Evolutionary conservation across 2,329 filamentous ascomycete species (phyloP).

Genomic region (Neurospora sp.): DNA sequence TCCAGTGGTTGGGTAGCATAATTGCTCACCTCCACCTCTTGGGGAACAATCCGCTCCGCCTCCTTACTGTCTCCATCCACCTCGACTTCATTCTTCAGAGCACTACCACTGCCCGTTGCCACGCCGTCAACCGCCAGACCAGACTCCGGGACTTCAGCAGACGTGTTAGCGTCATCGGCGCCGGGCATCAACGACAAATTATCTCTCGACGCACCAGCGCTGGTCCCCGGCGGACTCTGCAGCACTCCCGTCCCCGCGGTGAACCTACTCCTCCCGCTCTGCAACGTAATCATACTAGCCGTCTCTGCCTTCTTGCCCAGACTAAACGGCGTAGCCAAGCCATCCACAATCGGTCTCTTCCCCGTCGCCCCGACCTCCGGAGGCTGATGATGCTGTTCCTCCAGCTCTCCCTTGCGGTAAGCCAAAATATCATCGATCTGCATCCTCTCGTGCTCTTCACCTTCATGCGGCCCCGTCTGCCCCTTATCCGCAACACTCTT

Average conservation of each 20-base stretch:
- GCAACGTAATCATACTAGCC: constrained; percentile 61
- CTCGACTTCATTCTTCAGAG: not conserved
- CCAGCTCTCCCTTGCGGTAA: not conserved
- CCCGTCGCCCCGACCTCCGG: constrained; percentile 43
- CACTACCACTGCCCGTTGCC: too few species aligned
- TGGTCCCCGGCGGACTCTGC: not conserved
- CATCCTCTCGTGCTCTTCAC: constrained; percentile 1
- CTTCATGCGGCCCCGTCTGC: constrained; percentile 7
- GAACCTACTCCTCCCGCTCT: constrained; percentile 23
- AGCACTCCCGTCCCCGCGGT: constrained; percentile 24
- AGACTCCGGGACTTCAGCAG: not conserved
- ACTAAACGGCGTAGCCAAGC: constrained; percentile 65
- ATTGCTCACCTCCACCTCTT: not conserved
- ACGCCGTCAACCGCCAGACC: too few species aligned
- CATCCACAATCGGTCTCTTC: constrained; percentile 57
- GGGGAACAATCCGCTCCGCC: not conserved
- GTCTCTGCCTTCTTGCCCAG: constrained; percentile 52
- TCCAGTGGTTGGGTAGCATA: not conserved
- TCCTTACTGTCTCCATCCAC: not conserved
- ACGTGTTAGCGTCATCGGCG: not conserved
- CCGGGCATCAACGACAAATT: not conserved
- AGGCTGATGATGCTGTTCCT: constrained; percentile 20
- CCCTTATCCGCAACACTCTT: constrained; percentile 25
- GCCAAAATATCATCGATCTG: not conserved
- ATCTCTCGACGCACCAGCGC: not conserved